Conservation (phyloP, 768 basidiomycete genomes). For the Trametes villosa region DNA sequence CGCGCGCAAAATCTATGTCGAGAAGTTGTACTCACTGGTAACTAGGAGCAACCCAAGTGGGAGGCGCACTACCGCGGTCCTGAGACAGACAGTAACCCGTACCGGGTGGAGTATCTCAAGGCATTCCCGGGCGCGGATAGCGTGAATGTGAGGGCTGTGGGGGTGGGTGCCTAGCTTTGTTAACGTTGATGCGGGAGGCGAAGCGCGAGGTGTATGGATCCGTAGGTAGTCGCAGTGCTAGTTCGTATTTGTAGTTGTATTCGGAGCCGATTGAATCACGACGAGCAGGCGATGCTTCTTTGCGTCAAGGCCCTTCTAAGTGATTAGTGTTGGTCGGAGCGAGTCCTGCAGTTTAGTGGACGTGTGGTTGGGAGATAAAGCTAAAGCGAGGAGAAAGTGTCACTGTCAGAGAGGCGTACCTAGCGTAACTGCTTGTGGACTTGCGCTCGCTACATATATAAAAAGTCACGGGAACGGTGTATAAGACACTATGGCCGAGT, state of each 20-base stretch:
- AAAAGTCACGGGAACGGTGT: background rate
- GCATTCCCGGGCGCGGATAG: slow-evolving; percentile 35
- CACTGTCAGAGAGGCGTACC: background rate
- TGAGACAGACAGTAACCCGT: slow-evolving; percentile 66
- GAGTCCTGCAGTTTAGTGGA: no score
- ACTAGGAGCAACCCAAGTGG: slow-evolving; percentile 92
- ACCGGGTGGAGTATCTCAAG: slow-evolving; percentile 64
- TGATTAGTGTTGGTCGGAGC: no score
- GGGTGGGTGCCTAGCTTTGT: background rate
- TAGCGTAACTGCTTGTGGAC: background rate
- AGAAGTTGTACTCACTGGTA: background rate
- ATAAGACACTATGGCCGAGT: slow-evolving; percentile 14
- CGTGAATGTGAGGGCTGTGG: background rate
- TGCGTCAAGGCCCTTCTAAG: no score
- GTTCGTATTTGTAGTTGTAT: no score
- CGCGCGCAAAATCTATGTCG: background rate
- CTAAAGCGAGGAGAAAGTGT: no score
- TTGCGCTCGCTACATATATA: background rate
- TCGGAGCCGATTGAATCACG: no score
- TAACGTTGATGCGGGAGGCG: background rate
- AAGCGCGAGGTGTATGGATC: background rate
- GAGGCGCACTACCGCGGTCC: slow-evolving; percentile 67
- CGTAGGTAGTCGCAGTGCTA: background rate
- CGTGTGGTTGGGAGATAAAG: no score
- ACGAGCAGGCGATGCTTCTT: no score